phyloP scores from a whole-genome alignment of 306 rosid species.

The Myrica gale region DNA sequence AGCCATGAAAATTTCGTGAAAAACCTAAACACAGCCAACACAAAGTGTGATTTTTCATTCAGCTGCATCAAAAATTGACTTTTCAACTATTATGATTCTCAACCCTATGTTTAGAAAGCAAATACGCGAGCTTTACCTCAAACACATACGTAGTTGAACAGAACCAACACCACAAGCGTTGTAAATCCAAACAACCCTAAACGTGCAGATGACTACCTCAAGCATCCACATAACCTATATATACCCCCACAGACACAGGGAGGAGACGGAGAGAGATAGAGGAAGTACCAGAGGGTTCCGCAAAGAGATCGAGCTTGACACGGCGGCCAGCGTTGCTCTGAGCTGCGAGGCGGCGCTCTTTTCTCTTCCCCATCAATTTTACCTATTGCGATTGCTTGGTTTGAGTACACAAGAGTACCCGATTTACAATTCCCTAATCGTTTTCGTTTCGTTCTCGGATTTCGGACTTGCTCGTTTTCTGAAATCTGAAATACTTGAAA shows the following conservation, averaged over 20 bases:
- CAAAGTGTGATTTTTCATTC: not conserved
- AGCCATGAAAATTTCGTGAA: not conserved
- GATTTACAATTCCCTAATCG: too few species aligned
- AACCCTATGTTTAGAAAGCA: not conserved
- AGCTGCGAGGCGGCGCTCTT: constrained; percentile 95
- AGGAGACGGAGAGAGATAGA: too few species aligned
- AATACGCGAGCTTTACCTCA: not conserved
- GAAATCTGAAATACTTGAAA: too few species aligned
- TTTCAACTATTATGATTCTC: not conserved
- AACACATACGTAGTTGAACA: not conserved
- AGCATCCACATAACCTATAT: not conserved
- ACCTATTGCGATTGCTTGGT: not conserved
- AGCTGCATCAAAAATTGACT: not conserved
- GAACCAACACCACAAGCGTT: not conserved
- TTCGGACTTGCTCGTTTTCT: too few species aligned
- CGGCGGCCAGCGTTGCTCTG: constrained; percentile 82
- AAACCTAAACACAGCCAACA: not conserved
- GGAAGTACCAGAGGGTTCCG: constrained; percentile 91
- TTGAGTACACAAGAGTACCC: not conserved
- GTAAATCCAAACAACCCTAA: not conserved
- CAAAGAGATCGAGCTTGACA: constrained; percentile 95
- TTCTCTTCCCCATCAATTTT: constrained; percentile 80
- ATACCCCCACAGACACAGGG: not conserved
- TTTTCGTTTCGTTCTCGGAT: too few species aligned
- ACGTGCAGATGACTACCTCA: not conserved